Evolutionary conservation across 371 early-diverging fungal genomes (phyloP).

Genomic region (Homolaphlyctis polyrhiza): DNA sequence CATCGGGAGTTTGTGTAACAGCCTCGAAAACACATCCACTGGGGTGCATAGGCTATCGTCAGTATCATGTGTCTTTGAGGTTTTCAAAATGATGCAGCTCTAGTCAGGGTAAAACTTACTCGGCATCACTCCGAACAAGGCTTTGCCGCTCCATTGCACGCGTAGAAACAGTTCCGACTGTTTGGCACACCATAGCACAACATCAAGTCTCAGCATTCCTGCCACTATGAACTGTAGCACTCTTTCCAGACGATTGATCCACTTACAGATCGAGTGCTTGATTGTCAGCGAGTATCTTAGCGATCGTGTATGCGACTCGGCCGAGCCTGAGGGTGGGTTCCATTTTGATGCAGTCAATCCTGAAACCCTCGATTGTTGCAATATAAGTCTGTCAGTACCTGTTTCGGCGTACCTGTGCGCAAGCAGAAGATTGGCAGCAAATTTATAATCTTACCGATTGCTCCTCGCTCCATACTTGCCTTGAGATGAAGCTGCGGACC

Average conservation of each 20-base stretch:
- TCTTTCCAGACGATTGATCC: too few species aligned
- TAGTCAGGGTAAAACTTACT: not conserved
- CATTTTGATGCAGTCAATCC: not conserved
- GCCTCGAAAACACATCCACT: constrained; percentile 5
- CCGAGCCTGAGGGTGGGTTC: not conserved
- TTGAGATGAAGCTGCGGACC: not conserved
- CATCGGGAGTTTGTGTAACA: not conserved
- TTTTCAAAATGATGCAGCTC: not conserved
- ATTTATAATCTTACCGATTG: not conserved
- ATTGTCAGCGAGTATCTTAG: not conserved
- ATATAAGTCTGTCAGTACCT: too few species aligned
- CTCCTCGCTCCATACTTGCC: not conserved
- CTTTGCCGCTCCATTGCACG: not conserved
- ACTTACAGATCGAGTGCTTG: not conserved
- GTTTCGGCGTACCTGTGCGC: too few species aligned
- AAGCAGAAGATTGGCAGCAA: too few species aligned
- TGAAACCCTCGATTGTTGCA: not conserved
- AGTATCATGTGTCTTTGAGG: too few species aligned
- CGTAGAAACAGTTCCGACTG: not conserved
- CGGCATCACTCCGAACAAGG: not conserved
- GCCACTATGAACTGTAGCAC: too few species aligned
- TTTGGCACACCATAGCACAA: not conserved
- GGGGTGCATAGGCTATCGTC: too few species aligned
- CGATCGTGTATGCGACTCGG: not conserved
- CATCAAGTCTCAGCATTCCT: too few species aligned